Evolutionary conservation across 2,329 filamentous ascomycete species (phyloP).

Genomic region (Sarocladiaceae sp.): DNA sequence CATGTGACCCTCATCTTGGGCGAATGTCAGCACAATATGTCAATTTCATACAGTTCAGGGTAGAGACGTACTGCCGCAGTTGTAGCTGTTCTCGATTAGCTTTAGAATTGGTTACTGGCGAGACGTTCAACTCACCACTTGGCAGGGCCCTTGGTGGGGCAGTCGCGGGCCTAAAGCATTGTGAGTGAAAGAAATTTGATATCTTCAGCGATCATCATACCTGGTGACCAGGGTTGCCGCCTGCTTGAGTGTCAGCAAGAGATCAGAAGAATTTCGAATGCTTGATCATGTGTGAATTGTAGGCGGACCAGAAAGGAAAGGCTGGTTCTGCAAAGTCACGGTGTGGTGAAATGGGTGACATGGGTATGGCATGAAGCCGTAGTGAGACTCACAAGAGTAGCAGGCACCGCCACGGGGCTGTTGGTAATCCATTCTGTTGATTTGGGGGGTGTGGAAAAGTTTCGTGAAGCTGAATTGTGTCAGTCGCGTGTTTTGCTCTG

Average conservation of each 20-base stretch:
- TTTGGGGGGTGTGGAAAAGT: not conserved
- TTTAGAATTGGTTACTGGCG: not conserved
- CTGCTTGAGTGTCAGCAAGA: slow-evolving; percentile 12
- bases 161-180: slow-evolving; percentile 66
- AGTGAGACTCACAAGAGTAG: slow-evolving; percentile 47
- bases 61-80: slow-evolving; percentile 65
- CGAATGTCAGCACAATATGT: slow-evolving; percentile 19
- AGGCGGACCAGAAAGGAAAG: no score
- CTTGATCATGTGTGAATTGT: no score
- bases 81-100: slow-evolving; percentile 58
- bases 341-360: no score
- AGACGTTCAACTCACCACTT: slow-evolving; percentile 61
- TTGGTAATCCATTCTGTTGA: slow-evolving; percentile 5
- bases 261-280: not conserved
- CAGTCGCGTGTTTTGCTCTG: not conserved
- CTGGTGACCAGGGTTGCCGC: slow-evolving; percentile 58
- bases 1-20: slow-evolving; percentile 65
- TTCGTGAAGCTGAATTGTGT: not conserved
- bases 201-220: slow-evolving; percentile 41
- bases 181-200: slow-evolving; percentile 15
- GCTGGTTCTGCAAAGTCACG: no score
- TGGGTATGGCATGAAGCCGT: no score
- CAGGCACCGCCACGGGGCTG: slow-evolving; percentile 36
- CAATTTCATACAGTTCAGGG: not conserved
- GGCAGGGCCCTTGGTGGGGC: slow-evolving; percentile 76